Evolutionary conservation across 1,284 basidiomycete species (phyloP).

Genomic region (Austropuccinia psidii): DNA sequence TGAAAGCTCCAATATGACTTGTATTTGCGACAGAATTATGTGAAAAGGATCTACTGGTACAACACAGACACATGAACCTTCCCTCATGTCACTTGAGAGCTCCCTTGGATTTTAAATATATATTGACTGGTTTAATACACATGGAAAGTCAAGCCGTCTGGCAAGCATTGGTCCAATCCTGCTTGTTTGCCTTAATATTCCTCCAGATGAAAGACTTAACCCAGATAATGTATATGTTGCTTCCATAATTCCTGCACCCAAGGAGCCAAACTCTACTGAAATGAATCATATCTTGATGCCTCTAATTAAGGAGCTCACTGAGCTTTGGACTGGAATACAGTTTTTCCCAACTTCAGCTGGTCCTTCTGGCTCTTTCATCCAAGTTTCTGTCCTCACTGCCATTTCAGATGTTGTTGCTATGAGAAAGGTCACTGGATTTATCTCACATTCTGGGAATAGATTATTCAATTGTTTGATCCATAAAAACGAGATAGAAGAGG

Average conservation of each 20-base stretch:
- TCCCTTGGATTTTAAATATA: conserved; percentile 5
- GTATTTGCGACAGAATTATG: background rate
- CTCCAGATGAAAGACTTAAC: conserved; percentile 45
- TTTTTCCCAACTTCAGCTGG: conserved; percentile 10
- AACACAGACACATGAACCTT: background rate
- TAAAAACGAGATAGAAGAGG: background rate
- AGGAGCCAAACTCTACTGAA: conserved; percentile 37
- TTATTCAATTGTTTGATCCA: conserved; percentile 17
- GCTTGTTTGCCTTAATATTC: conserved; percentile 37
- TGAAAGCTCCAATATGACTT: too few relatives aligned
- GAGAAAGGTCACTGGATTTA: background rate
- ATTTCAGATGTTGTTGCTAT: conserved; percentile 17
- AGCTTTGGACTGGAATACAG: conserved; percentile 41
- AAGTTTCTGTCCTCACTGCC: background rate
- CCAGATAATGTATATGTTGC: conserved; percentile 49
- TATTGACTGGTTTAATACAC: conserved; percentile 26
- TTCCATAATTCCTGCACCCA: conserved; percentile 46
- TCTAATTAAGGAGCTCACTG: conserved; percentile 45
- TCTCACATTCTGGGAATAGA: conserved; percentile 2
- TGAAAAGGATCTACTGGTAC: background rate
- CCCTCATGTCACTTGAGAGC: conserved; percentile 2
- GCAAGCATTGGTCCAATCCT: background rate
- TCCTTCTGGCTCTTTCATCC: background rate
- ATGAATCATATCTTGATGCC: conserved; percentile 46
- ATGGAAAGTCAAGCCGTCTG: background rate